Evolutionary conservation across 805 yeast genomes (phyloP).

Genomic region (Candida berthetii): DNA sequence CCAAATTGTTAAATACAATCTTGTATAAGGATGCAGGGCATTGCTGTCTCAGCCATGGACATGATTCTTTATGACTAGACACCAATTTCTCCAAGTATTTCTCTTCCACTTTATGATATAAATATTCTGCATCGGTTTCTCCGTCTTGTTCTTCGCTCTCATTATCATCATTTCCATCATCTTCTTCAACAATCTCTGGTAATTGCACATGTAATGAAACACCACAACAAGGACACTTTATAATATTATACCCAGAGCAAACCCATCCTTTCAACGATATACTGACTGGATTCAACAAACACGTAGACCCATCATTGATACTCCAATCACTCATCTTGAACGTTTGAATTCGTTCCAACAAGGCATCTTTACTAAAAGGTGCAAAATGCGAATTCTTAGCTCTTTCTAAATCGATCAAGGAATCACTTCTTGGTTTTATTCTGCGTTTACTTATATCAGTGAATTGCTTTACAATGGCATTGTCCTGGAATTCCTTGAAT

Average conservation of each 20-base stretch:
- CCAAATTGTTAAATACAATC: conserved; percentile 5
- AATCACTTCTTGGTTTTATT: background rate
- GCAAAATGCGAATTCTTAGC: background rate
- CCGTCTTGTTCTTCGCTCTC: too few species aligned
- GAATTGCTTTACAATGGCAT: background rate
- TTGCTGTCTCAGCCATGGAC: conserved; percentile 16
- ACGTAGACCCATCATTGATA: conserved; percentile 15
- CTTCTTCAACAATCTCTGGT: conserved; percentile 9
- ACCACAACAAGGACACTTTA: conserved; percentile 27
- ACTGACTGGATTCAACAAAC: conserved; percentile 34
- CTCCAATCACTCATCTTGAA: conserved; percentile 44
- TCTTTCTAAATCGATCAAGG: background rate
- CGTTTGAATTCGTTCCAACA: conserved; percentile 35
- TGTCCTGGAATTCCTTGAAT: background rate
- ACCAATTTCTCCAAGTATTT: conserved; percentile 8
- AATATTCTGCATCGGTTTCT: background rate
- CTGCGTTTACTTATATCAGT: background rate
- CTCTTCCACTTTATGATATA: background rate
- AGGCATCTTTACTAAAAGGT: conserved; percentile 29
- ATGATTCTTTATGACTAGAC: conserved; percentile 12
- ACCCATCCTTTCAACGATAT: conserved; percentile 52
- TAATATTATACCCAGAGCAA: conserved; percentile 24
- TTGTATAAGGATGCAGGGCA: conserved; percentile 13
- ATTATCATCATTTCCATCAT: conserved; percentile 5
- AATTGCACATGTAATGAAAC: conserved; percentile 22